Evolutionary conservation across 371 early-diverging fungal species (phyloP), one percentile per base, ranked within the genome.

Genomic region (Syncephalastrum monosporum): DNA sequence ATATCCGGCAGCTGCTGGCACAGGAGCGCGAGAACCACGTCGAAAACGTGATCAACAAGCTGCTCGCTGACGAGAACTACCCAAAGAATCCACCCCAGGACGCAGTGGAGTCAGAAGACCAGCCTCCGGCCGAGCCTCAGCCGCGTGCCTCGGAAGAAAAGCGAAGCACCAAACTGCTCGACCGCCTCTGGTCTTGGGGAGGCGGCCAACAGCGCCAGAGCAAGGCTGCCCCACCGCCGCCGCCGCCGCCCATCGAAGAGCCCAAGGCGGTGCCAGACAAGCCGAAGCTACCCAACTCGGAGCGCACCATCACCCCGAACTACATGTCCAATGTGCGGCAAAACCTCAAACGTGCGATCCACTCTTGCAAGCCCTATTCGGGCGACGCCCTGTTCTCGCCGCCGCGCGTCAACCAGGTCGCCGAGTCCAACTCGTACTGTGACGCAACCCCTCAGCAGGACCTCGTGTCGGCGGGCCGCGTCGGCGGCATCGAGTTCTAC

Each of bases 21-120:
- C 76, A 75, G 24, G 81, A 87, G 57, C 81, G 67, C 4, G 61
- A 71, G 10, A 76, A 85, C 27, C 85, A 84, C 64, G 80, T 79
- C 0, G 75, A 79, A 15, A 77, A 82, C 17, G 86, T 90, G 3
- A 80, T 85, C 33, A 79, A 83, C 53, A 71, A 72, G 57, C 67
- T 92, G 4, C 61, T 88, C 1, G 82, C 83, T 44, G 66, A 71
- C 14, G 49, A 49, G 7, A 72, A 76, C n/a, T 91, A 91, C 55
- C 90, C 90, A 0, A 45, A 23, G n/a, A 59, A 59, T 13, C 38
- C 15, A 47, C 0, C 57, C 4, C 14, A 47, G 51, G 44, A 10
- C 24, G 2, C 57, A 33, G 16, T 55, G 29, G 27, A 42, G 53
- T 15, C 23, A 3, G 19, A 55, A 48, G 47, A 54, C 25, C 27